Percentiles rank a stretch among this genome's conserved stretches.
phyloP scores from a whole-genome alignment of 73 alveolate species.

The Paramecium octaurelia region DNA sequence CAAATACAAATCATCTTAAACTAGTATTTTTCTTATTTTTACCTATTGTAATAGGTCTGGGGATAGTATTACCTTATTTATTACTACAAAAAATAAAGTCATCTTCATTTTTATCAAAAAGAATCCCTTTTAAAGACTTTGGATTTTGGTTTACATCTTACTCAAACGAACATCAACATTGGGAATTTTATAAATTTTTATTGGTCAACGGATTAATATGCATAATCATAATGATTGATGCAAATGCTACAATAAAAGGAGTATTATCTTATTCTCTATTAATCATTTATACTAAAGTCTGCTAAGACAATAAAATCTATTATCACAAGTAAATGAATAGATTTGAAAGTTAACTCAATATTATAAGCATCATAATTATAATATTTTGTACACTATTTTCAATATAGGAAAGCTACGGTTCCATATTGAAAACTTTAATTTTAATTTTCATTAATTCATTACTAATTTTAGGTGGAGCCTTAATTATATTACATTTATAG shows the following conservation, averaged over 20 bases:
- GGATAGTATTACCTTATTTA: not conserved
- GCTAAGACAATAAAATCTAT: not conserved
- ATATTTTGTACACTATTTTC: not conserved
- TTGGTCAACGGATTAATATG: not conserved
- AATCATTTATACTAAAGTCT: not conserved
- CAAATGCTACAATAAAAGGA: not conserved
- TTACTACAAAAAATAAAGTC: not conserved
- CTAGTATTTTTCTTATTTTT: not conserved
- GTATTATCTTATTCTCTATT: not conserved
- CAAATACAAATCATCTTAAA: not conserved
- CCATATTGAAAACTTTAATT: not conserved
- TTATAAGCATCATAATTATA: not conserved
- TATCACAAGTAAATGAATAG: not conserved
- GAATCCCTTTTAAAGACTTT: not conserved
- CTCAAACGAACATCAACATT: not conserved
- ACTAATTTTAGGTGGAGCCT: not conserved
- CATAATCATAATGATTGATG: not conserved
- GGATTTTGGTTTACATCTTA: not conserved
- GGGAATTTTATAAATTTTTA: not conserved
- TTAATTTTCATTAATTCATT: not conserved
- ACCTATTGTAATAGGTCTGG: not conserved
- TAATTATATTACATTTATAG: not conserved
- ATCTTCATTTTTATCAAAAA: not conserved
- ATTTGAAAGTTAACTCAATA: not conserved
- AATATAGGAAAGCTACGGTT: not conserved